A percentile compares a stretch with the other conserved stretches of the same genome.
These are phyloP conservation scores for Ophiostoma sp. DNA, from an alignment of 2,329 filamentous ascomycete genomes.

Conservation along the genomic window DNA sequence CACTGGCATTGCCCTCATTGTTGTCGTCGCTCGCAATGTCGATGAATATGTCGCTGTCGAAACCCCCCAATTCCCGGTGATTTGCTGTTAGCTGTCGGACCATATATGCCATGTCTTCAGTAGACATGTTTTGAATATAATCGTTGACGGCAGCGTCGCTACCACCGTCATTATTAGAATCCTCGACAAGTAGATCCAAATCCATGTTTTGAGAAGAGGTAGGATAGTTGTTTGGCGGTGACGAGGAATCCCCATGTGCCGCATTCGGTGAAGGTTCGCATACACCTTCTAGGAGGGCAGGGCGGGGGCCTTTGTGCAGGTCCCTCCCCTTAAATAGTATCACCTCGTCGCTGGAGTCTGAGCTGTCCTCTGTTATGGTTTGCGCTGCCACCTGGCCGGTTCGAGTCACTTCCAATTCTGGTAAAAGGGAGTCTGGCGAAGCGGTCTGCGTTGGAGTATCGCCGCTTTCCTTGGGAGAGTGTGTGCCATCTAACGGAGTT, in stretches of 20 bases:
- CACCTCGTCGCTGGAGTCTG: conserved; percentile 71
- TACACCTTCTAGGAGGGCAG: not conserved
- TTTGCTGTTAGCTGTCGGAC: conserved; percentile 34
- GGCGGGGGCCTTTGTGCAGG: not conserved
- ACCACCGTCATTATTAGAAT: conserved; percentile 33
- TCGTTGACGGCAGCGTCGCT: conserved; percentile 64
- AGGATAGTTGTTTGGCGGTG: not conserved
- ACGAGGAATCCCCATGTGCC: not conserved
- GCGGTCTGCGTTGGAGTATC: not conserved
- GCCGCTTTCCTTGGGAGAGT: not conserved
- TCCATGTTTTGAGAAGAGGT: not conserved
- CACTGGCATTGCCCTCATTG: not conserved
- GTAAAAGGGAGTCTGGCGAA: not conserved
- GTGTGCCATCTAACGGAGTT: not conserved
- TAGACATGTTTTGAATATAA: conserved; percentile 67
- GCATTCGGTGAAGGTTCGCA: not conserved
- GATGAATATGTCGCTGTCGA: conserved; percentile 42
- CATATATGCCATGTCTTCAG: conserved; percentile 41
- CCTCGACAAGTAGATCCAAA: not conserved
- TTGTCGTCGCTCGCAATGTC: conserved; percentile 11
- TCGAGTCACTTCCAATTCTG: not conserved
- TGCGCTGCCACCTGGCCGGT: not conserved
- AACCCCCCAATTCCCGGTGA: conserved; percentile 47
- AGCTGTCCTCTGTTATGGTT: conserved; percentile 29
- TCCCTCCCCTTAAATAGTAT: conserved; percentile 58